phyloP scores from a whole-genome alignment of 176 grass and related monocot species.

The Rhipidocladum racemiflorum region DNA sequence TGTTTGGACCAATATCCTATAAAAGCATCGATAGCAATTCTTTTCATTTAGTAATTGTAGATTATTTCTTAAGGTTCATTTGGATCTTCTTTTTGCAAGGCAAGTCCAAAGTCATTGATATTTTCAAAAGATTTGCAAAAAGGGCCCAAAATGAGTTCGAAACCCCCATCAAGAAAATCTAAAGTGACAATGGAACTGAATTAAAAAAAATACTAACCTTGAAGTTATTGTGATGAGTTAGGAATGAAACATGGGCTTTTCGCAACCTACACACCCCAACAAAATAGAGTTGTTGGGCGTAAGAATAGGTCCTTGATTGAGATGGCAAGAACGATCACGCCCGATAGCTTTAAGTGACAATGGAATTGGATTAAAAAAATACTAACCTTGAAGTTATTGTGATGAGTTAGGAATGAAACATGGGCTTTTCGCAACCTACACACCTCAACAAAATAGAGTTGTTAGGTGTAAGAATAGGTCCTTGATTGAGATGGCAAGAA shows the following conservation, averaged over 20 bases:
- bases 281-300: not conserved
- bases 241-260: not conserved
- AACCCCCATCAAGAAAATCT: not conserved
- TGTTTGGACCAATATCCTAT: too few species aligned
- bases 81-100: not conserved
- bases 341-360: not conserved
- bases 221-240: not conserved
- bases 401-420: not conserved
- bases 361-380: not conserved
- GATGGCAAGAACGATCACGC: not conserved
- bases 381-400: not conserved
- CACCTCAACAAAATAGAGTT: not conserved
- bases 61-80: not conserved
- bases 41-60: not conserved
- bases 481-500: not conserved
- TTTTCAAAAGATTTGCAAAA: not conserved
- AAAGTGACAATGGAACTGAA: not conserved
- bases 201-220: not conserved
- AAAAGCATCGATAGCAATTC: not conserved
- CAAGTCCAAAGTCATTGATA: accelerated
- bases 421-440: not conserved
- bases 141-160: not conserved
- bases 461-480: too few species aligned
- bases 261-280: too few species aligned
- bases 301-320: not conserved